These are phyloP conservation scores for Aspergillus pseudoglaucus DNA, from an alignment of 2,329 filamentous ascomycete species.

Conservation along the genomic window DNA sequence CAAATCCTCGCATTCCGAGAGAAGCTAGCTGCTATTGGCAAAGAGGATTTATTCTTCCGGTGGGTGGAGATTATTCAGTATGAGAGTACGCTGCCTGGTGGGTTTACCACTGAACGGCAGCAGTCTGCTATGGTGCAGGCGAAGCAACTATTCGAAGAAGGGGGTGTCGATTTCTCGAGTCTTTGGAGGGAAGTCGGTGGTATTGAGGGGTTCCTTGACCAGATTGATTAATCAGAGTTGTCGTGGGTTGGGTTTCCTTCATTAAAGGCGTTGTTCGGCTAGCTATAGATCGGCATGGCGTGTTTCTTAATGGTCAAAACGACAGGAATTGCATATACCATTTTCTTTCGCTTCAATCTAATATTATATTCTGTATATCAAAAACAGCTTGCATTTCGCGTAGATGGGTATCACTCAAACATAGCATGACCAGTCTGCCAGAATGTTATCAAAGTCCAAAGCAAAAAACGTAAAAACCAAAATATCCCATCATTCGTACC, in stretches of 20 bases:
- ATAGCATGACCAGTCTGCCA: constrained; percentile 5
- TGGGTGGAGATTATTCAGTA: constrained; percentile 93
- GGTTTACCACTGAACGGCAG: constrained; percentile 70
- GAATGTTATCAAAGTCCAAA: neutral
- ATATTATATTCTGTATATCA: neutral
- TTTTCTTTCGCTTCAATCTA: neutral
- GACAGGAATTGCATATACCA: too few species aligned
- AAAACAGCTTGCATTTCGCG: constrained; percentile 2
- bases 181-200: constrained; percentile 68
- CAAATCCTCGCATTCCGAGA: constrained; percentile 79
- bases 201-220: constrained; percentile 49
- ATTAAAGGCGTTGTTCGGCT: neutral
- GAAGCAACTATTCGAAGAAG: constrained; percentile 64
- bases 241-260: neutral
- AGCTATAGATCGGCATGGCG: too few species aligned
- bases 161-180: constrained; percentile 74
- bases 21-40: constrained; percentile 65
- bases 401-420: constrained; percentile 15
- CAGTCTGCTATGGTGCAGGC: constrained; percentile 66
- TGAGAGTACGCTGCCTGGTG: constrained; percentile 70
- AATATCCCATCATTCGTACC: constrained; percentile 5
- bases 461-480: neutral
- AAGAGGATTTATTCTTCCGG: constrained; percentile 82
- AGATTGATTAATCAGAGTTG: constrained; percentile 12
- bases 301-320: too few species aligned